Evolutionary conservation across 345 rosid genomes (phyloP).

Genomic region (Trapa bicornis): DNA sequence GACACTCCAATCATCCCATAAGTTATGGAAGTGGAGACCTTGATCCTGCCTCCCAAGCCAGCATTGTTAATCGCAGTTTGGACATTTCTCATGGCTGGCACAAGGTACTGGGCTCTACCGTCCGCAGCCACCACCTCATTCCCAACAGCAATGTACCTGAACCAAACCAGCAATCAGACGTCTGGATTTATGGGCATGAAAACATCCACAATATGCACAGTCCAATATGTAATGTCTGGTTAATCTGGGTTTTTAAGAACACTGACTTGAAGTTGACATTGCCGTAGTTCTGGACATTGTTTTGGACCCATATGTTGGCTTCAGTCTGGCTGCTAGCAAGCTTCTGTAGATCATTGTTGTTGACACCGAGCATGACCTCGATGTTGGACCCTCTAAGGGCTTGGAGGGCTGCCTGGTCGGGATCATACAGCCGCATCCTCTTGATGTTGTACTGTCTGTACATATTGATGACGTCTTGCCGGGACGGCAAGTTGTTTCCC

Average conservation of each 20-base stretch:
- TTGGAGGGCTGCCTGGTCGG: constrained; percentile 22
- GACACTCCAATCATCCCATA: constrained; percentile 7
- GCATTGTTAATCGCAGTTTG: constrained; percentile 17
- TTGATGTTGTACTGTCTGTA: constrained; percentile 32
- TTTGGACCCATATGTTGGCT: constrained; percentile 36
- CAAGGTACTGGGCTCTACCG: constrained; percentile 13
- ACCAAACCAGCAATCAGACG: not conserved
- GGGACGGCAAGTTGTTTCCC: constrained; percentile 40
- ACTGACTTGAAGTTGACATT: constrained; percentile 38
- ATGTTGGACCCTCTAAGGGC: constrained; percentile 42
- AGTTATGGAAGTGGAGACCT: constrained; percentile 27
- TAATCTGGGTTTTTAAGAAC: constrained; percentile 33
- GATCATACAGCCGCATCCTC: constrained; percentile 36
- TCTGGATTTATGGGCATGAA: no score
- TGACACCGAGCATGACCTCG: constrained; percentile 38
- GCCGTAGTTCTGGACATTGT: constrained; percentile 23
- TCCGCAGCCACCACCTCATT: constrained; percentile 36
- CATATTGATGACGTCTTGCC: constrained; percentile 32
- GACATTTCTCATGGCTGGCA: constrained; percentile 40
- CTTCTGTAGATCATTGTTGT: constrained; percentile 16
- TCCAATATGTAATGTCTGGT: not conserved
- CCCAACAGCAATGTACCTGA: constrained; percentile 49
- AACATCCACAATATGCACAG: no score
- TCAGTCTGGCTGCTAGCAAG: constrained; percentile 30
- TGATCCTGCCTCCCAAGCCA: constrained; percentile 26